Conservation (phyloP, 1,284 basidiomycete genomes). For the Trichosporon sp. region DNA sequence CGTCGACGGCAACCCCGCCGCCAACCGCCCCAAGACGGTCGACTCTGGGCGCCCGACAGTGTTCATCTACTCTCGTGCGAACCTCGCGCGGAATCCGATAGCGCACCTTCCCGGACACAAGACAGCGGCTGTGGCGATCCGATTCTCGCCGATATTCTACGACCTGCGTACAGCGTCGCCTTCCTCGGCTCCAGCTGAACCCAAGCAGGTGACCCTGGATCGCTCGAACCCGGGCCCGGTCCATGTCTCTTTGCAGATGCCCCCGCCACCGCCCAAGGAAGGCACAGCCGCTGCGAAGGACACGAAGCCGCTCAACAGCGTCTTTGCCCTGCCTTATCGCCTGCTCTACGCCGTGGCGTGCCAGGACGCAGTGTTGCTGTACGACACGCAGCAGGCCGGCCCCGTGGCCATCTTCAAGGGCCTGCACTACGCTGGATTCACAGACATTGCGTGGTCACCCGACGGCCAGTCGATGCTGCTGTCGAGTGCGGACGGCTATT, state of each 20-base stretch:
- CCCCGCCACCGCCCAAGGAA: slow-evolving; percentile 46
- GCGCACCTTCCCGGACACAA: slow-evolving; percentile 94
- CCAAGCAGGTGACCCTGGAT: slow-evolving; percentile 61
- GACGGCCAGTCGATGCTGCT: slow-evolving; percentile 91
- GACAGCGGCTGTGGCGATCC: slow-evolving; percentile 86
- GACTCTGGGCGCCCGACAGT: slow-evolving; percentile 63
- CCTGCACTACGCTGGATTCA: slow-evolving; percentile 95
- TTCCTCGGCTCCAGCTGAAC: slow-evolving; percentile 48
- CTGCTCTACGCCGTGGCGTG: slow-evolving; percentile 96
- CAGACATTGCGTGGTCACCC: slow-evolving; percentile 93
- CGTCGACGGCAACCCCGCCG: slow-evolving; percentile 37
- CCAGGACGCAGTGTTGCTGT: slow-evolving; percentile 90
- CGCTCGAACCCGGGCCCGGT: slow-evolving; percentile 54
- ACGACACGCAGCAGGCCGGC: slow-evolving; percentile 93
- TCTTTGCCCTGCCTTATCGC: slow-evolving; percentile 86
- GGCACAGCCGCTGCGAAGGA: slow-evolving; percentile 26
- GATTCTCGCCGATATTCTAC: slow-evolving; percentile 89
- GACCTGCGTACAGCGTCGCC: slow-evolving; percentile 64
- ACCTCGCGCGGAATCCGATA: slow-evolving; percentile 83
- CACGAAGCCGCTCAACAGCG: slow-evolving; percentile 33
- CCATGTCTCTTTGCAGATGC: slow-evolving; percentile 44
- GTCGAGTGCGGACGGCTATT: slow-evolving; percentile 92
- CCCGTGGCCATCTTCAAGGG: slow-evolving; percentile 91
- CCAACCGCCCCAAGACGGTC: slow-evolving; percentile 22
- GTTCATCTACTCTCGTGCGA: slow-evolving; percentile 91